Percentiles rank a stretch among this genome's conserved stretches.
Evolutionary conservation across 129 eudicot species (phyloP).

Genomic region (Oenanthe sinensis): DNA sequence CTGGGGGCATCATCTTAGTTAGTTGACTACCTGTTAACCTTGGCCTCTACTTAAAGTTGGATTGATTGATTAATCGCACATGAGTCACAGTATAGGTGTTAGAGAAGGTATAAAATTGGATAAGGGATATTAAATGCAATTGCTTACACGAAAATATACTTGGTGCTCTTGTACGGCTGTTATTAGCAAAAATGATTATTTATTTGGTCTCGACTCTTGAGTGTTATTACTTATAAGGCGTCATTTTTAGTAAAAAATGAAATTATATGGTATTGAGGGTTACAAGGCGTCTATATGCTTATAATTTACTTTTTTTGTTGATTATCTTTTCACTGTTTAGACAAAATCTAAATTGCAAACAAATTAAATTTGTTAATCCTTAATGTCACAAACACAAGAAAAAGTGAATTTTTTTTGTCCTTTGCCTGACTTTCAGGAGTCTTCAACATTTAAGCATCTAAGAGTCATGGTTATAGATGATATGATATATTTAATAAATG

Average conservation of each 20-base stretch:
- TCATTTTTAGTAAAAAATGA: neutral
- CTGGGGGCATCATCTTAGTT: neutral
- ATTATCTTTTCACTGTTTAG: neutral
- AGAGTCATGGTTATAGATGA: constrained; percentile 84
- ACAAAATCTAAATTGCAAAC: neutral
- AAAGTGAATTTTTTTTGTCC: neutral
- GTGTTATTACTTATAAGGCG: neutral
- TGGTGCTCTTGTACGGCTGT: neutral
- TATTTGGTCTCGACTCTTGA: neutral
- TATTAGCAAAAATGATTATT: neutral
- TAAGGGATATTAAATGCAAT: neutral
- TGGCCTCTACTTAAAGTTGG: neutral
- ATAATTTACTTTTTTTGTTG: neutral
- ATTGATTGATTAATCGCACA: neutral
- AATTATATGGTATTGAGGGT: neutral
- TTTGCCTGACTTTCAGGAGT: constrained; percentile 49
- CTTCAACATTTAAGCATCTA: constrained; percentile 43
- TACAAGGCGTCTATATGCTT: neutral
- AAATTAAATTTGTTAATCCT: neutral
- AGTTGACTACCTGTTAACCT: neutral
- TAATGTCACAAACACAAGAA: neutral
- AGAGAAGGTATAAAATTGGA: neutral
- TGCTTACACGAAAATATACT: neutral
- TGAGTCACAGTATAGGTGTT: neutral
- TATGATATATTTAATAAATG: constrained; percentile 66